Percentiles rank a stretch among this genome's conserved stretches.
Evolutionary conservation across 164 flowering plant species (phyloP).

Genomic region (Piper longum): DNA sequence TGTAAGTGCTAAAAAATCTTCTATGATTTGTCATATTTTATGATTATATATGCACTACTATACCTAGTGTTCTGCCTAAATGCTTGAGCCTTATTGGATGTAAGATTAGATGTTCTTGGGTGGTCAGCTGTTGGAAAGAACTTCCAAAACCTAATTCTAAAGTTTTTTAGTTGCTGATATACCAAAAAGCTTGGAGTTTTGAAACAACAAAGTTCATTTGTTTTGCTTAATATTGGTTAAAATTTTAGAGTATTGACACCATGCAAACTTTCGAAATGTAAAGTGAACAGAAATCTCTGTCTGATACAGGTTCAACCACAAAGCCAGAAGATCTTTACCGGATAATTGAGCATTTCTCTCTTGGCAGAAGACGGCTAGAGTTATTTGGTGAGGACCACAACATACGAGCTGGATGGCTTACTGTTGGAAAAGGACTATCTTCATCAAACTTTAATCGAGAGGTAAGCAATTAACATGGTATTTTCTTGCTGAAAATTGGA

Average conservation of each 20-base stretch:
- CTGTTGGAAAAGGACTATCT: slow-evolving; percentile 82
- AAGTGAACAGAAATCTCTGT: background rate
- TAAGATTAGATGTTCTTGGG: too few species aligned
- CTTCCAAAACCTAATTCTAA: too few species aligned
- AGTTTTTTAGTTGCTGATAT: too few species aligned
- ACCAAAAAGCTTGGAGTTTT: too few species aligned
- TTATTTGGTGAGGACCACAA: slow-evolving; percentile 98
- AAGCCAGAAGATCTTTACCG: slow-evolving; percentile 97
- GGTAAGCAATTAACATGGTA: slow-evolving; percentile 23
- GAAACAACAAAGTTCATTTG: too few species aligned
- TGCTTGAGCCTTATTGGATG: too few species aligned
- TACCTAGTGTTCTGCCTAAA: too few species aligned
- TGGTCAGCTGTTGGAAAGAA: too few species aligned
- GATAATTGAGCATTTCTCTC: slow-evolving; percentile 89
- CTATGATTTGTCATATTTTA: too few species aligned
- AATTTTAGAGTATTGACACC: background rate
- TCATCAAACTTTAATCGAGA: slow-evolving; percentile 80
- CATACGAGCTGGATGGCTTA: slow-evolving; percentile 94
- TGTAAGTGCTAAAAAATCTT: background rate
- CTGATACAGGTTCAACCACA: slow-evolving; percentile 65
- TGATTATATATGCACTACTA: too few species aligned
- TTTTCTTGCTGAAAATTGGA: background rate
- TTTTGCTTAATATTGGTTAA: too few species aligned
- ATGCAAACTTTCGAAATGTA: too few species aligned
- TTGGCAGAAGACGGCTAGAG: slow-evolving; percentile 92